Base-by-base conservation (phyloP, 179 eudicot species). In the Beta lomatogona region DNA sequence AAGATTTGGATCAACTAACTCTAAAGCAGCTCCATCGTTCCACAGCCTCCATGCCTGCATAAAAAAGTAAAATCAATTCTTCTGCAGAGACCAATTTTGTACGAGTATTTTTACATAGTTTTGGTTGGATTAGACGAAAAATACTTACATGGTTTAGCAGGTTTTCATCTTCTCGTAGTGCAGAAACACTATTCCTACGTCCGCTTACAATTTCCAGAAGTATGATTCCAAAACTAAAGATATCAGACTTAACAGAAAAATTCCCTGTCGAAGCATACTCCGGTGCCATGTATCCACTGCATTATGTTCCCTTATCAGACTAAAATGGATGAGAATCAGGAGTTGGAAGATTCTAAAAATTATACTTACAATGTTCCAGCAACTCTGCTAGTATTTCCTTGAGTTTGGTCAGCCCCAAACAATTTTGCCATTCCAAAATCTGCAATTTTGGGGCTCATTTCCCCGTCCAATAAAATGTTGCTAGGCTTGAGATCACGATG, bases 41-140 rank as follows among this genome's bases (percentile, higher is more conserved):
- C 88, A 86, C 9, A 53, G 60, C 81, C 79, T 83, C 90, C 90
- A 88, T n/a, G 85, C 83, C 88, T 83, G 80, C 6, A n/a, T 36
- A 44, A 8, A 46, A 46, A 5, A 5, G 9, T 46, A 46, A 46
- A 8, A 46, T 46, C 50, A 46, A 46, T 46, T 5, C 6, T 46
- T 5, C 7, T 0, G 50, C 50, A 46, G 6, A 46, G 50, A 28
- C 31, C 31, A 28, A 28, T 28, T 46, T 46, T 46, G 9, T 46
- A 28, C 50, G 50, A 46, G 9, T 8, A 46, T 46, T 5, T 46
- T 46, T 46, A 46, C 7, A 5, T 5, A 46, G 50, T 46, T 46
- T 46, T 46, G 6, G 50, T 46, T 46, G 6, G 7, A 5, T 46
- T 46, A 46, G 41, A 15, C 75, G 54, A 18, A 53, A 64, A 57